Evolutionary conservation across 2,329 filamentous ascomycete genomes (phyloP).

Genomic region (Myriosclerotinia scirpicola): DNA sequence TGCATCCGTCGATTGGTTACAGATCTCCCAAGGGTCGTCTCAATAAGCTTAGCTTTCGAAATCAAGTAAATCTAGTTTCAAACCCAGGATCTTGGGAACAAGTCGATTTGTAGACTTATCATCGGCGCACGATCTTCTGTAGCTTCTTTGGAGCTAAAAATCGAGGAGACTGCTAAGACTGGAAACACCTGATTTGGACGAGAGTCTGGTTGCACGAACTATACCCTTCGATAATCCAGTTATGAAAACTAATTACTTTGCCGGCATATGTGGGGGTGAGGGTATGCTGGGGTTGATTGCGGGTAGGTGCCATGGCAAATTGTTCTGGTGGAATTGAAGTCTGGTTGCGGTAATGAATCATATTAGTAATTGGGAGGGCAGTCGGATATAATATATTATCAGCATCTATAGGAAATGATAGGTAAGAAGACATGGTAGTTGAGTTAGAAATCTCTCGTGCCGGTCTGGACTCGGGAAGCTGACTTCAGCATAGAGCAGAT

Average conservation of each 20-base stretch:
- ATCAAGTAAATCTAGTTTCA: no score
- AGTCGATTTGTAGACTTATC: not conserved
- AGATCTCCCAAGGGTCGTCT: no score
- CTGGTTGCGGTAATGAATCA: no score
- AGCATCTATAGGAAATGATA: not conserved
- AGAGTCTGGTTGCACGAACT: not conserved
- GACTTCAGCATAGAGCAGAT: no score
- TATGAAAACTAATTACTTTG: conserved; percentile 13
- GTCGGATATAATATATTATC: not conserved
- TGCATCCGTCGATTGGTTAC: no score
- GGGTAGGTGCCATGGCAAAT: conserved; percentile 20
- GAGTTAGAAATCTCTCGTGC: no score
- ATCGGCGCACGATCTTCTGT: not conserved
- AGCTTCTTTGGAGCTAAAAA: not conserved
- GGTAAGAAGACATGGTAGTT: no score
- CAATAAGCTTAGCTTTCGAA: no score
- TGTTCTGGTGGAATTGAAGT: conserved; percentile 23
- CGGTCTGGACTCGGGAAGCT: no score
- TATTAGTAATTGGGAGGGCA: no score
- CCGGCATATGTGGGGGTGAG: not conserved
- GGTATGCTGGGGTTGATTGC: not conserved
- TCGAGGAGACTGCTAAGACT: not conserved
- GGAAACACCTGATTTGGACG: not conserved
- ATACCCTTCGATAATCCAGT: not conserved
- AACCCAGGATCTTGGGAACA: no score